Conservation (phyloP, 75 land plant species). For the Picea glauca region DNA sequence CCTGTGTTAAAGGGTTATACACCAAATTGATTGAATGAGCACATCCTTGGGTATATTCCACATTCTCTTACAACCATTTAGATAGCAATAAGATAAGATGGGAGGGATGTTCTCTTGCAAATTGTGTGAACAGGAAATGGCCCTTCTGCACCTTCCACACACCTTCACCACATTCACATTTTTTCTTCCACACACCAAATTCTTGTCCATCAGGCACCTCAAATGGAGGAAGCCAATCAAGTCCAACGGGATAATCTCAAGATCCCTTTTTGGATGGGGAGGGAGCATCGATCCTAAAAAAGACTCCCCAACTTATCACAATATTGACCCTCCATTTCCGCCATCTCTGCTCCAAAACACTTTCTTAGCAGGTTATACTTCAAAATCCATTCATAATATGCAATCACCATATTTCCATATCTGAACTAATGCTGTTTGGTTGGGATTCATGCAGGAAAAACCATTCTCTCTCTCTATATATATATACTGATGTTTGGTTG, state of each 20-base stretch:
- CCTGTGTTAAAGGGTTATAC: no score
- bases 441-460: no score
- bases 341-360: constrained; percentile 44
- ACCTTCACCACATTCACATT: not conserved
- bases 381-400: no score
- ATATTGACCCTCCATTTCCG: constrained; percentile 56
- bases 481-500: not conserved
- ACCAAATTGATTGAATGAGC: no score
- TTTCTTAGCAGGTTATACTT: constrained; percentile 32
- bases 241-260: not conserved
- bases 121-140: not conserved
- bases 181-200: not conserved
- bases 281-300: not conserved
- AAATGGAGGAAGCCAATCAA: not conserved
- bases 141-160: not conserved
- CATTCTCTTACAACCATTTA: no score
- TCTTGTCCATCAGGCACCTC: not conserved
- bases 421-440: no score
- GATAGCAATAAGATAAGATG: no score
- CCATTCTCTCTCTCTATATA: no score
- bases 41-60: no score
- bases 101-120: no score
- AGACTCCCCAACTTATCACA: constrained; percentile 26
- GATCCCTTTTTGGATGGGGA: constrained; percentile 10
- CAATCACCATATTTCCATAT: not conserved